Base-by-base conservation (phyloP, 768 basidiomycete species). In the Tricholoma sp. region DNA sequence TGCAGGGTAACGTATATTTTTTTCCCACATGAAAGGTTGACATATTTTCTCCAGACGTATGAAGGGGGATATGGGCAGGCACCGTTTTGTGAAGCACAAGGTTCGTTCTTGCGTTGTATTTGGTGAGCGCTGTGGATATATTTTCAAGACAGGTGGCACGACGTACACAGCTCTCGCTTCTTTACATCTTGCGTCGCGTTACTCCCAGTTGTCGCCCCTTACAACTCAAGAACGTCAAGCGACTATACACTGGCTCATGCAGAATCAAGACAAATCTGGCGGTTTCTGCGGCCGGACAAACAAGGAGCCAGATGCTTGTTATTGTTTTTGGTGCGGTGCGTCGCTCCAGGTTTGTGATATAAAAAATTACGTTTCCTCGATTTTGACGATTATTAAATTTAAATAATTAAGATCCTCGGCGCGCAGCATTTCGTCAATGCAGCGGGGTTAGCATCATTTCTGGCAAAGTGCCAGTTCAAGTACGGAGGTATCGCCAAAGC, bases 311-410 rank as follows among this genome's bases (percentile, higher is more conserved):
- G 96, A 98, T 60, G 91, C 94, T 2, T 99, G 96, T 68, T 99
- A 99, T 70, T 91, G 90, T 60, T 98, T 97, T 70, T 99, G 96
- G 96, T 89, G 88, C 62, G 88, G 91, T 3, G 94, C 86, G 8
- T 78, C 91, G 0, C 70, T 98, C 9, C 71, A 80, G 65, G 95
- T 95, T 59, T 52, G 81, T 67, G n/a, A 24, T 41, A 10, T 50
- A 34, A 29, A 47, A 3, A 18, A 37, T 20, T 29, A 33, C 29
- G 37, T 50, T 50, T n/a, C 17, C 39, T 6, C 53, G 6, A 47
- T 13, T 50, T 24, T 36, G 17, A 54, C 18, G 55, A 48, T 18
- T 42, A n/a, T 41, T 18, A 41, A 41, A 41, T 20, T 20, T n/a
- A n/a, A n/a, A 24, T 24, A 24, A 18, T 36, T 50, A 24, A 95